phyloP scores from a whole-genome alignment of 2,329 filamentous ascomycete species.

The Aureobasidium sp. region DNA sequence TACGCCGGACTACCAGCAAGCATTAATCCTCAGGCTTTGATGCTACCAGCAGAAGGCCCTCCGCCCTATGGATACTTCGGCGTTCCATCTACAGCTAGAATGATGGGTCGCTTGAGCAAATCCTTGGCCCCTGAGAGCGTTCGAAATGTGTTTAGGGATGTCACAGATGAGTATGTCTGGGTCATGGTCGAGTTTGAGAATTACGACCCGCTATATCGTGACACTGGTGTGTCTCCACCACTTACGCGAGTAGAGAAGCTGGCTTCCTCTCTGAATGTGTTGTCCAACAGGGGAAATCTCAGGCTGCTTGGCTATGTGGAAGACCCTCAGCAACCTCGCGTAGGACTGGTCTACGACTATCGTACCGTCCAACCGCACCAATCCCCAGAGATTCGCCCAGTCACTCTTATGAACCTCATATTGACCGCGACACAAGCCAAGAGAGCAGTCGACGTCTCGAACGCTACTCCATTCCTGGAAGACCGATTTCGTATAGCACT shows the following conservation, averaged over 20 bases:
- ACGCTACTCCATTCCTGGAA: conserved; percentile 57
- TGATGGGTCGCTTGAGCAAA: conserved; percentile 37
- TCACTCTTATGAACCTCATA: conserved; percentile 42
- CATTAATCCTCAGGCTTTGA: conserved; percentile 37
- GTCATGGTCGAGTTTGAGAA: conserved; percentile 63
- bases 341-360: conserved; percentile 69
- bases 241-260: conserved; percentile 39
- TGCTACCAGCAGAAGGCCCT: conserved; percentile 41
- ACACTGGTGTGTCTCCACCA: conserved; percentile 41
- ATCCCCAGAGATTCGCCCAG: conserved; percentile 32
- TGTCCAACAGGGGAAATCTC: conserved; percentile 35
- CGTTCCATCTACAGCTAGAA: conserved; percentile 36
- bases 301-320: conserved; percentile 67
- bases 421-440: conserved; percentile 40
- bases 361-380: conserved; percentile 39
- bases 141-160: conserved; percentile 27
- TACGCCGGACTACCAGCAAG: conserved; percentile 36
- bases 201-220: conserved; percentile 41
- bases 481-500: conserved; percentile 69
- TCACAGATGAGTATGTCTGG: conserved; percentile 24
- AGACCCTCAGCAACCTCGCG: conserved; percentile 57
- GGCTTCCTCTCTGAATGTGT: conserved; percentile 18
- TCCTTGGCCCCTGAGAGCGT: conserved; percentile 24
- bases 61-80: conserved; percentile 44
- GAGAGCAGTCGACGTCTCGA: conserved; percentile 33